These are phyloP conservation scores for Knoxia roxburghii DNA, from an alignment of 257 asterid genomes.

Conservation along the genomic window DNA sequence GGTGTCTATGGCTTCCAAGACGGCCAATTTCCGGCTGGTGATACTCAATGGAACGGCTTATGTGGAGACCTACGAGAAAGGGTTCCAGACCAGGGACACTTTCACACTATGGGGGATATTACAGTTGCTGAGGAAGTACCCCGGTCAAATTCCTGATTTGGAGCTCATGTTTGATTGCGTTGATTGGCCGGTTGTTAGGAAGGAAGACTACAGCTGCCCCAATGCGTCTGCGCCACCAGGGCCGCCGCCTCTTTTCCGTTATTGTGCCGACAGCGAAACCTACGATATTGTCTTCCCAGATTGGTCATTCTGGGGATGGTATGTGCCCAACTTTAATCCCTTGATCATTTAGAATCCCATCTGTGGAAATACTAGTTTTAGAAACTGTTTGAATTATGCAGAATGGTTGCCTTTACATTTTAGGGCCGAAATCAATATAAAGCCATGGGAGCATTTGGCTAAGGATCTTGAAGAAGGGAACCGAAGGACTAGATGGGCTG, in stretches of 20 bases:
- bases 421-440: constrained; percentile 84
- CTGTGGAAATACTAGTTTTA: not conserved
- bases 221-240: constrained; percentile 20
- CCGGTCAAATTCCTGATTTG: constrained; percentile 36
- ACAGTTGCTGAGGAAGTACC: constrained; percentile 33
- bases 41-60: constrained; percentile 32
- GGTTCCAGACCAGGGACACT: constrained; percentile 31
- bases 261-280: constrained; percentile 24
- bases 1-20: constrained; percentile 26
- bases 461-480: constrained; percentile 60
- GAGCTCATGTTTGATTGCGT: constrained; percentile 32
- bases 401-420: not conserved
- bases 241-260: constrained; percentile 28
- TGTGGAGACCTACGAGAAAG: constrained; percentile 17
- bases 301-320: constrained; percentile 58
- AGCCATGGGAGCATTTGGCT: constrained; percentile 63
- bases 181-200: constrained; percentile 29
- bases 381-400: not conserved
- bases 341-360: not conserved
- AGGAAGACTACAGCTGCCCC: constrained; percentile 6
- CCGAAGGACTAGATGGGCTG: constrained; percentile 49
- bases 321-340: constrained; percentile 7
- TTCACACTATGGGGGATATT: constrained; percentile 37
- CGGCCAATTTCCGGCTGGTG: constrained; percentile 29
- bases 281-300: constrained; percentile 50